These are phyloP conservation scores for Phytopythium mirpurense DNA, from an alignment of 352 stramenopile species.

Conservation along the genomic window DNA sequence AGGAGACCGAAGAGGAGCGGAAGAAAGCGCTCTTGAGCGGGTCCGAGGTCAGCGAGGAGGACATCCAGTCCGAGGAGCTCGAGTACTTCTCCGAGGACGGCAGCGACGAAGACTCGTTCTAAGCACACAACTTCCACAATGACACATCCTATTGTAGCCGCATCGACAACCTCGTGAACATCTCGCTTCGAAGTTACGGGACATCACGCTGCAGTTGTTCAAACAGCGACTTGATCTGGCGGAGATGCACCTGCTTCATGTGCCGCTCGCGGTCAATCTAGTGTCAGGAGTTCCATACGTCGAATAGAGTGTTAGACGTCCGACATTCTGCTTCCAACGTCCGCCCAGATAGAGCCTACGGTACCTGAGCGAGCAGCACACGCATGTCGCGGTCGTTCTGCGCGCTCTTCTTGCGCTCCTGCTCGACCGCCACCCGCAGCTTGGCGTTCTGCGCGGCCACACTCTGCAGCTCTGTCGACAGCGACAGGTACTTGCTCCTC, in stretches of 20 bases:
- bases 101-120: slow-evolving; percentile 82
- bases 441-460: slow-evolving; percentile 46
- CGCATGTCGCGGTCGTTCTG: slow-evolving; percentile 67
- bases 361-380: slow-evolving; percentile 51
- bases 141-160: no score
- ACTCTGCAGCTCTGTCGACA: slow-evolving; percentile 36
- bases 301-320: not conserved
- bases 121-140: slow-evolving; percentile 9
- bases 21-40: slow-evolving; percentile 33
- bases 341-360: not conserved
- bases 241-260: slow-evolving; percentile 61
- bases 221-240: slow-evolving; percentile 74
- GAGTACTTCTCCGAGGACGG: slow-evolving; percentile 83
- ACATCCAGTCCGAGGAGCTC: slow-evolving; percentile 69
- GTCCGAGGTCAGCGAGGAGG: slow-evolving; percentile 57
- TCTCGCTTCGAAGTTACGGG: slow-evolving; percentile 12
- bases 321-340: not conserved
- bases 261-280: slow-evolving; percentile 68
- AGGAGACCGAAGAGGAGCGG: slow-evolving; percentile 36
- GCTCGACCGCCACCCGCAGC: slow-evolving; percentile 33
- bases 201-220: slow-evolving; percentile 60
- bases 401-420: slow-evolving; percentile 33
- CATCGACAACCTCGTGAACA: not conserved
- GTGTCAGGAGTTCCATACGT: not conserved
- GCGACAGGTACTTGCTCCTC: slow-evolving; percentile 30